Evolutionary conservation across 768 basidiomycete species (phyloP).

Genomic region (Leccinum variicolor): DNA sequence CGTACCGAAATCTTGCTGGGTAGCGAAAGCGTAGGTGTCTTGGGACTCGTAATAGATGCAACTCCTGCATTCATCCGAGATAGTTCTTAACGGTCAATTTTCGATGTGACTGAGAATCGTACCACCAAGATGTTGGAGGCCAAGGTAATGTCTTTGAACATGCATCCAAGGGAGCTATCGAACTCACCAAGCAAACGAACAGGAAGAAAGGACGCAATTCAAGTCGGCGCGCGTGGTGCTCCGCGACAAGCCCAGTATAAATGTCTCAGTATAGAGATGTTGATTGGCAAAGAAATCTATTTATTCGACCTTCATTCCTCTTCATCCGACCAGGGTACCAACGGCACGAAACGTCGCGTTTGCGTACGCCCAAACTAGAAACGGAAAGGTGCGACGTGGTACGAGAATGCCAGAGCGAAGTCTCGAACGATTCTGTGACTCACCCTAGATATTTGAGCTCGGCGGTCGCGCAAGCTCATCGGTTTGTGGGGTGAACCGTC

Average conservation of each 20-base stretch:
- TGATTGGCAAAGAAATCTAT: conserved; percentile 13
- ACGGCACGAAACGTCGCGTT: conserved; percentile 28
- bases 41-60: too few species aligned
- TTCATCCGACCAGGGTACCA: conserved; percentile 32
- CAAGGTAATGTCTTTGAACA: neutral
- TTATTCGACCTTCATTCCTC: conserved; percentile 17
- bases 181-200: too few species aligned
- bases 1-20: neutral
- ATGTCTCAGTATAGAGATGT: neutral
- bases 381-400: neutral
- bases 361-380: conserved; percentile 25
- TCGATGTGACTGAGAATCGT: neutral
- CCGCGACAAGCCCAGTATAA: too few species aligned
- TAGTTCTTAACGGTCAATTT: neutral
- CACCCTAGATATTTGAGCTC: conserved; percentile 29
- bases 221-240: neutral
- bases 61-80: too few species aligned
- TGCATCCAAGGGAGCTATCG: too few species aligned
- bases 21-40: too few species aligned
- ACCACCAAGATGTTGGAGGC: neutral
- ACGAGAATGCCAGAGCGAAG: neutral
- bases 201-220: neutral
- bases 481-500: conserved; percentile 19
- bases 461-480: conserved; percentile 32
- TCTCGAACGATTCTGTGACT: conserved; percentile 1